Evolutionary conservation across 768 basidiomycete genomes (phyloP), one percentile per base, ranked within the genome.

Genomic region (Boletus tylopilopsis): DNA sequence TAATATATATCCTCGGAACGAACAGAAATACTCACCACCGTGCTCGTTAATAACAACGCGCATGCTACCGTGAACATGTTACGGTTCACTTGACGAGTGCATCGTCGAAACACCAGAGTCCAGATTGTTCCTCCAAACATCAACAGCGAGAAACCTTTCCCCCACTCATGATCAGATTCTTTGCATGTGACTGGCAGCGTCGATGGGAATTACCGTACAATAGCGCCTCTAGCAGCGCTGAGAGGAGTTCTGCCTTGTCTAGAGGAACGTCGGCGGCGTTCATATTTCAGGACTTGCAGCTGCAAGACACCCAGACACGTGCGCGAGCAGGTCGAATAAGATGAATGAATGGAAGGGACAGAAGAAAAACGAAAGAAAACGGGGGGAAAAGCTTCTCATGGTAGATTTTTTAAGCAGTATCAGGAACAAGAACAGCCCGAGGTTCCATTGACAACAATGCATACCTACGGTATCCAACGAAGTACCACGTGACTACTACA

Each of bases 201-300:
- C 11, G 12, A 21, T 10, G 19, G 5, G 36, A 4, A 36, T 25
- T 18, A 47, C 37, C 37, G 11, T 38, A 47, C 27, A 38, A 30
- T 5, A 47, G 10, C 16, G 36, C 35, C 13, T 47, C 45, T 15
- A 47, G 27, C 6, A 47, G 19, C 15, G 24, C 29, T 7, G 45
- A 29, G 19, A 47, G 36, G 27, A 47, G 45, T 7, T 37, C 45
- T 16, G 45, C 45, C 16, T 38, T 23, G 45, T 47, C 45, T 21
- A 47, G 36, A 23, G 36, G 36, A 5, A 47, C 38, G 21, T 15
- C 33, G 12, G 27, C 3, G 21, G 15, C 7, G 18, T n/a, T 12
- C 45, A 38, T 47, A 37, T 30, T 35, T 19, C 13, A 37, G 11
- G 25, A 22, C 15, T 34, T 24, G 11, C 9, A 7, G 7, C 13